These are phyloP conservation scores for Pyrenophora teres DNA, from an alignment of 2,329 filamentous ascomycete genomes.

Conservation along the genomic window DNA sequence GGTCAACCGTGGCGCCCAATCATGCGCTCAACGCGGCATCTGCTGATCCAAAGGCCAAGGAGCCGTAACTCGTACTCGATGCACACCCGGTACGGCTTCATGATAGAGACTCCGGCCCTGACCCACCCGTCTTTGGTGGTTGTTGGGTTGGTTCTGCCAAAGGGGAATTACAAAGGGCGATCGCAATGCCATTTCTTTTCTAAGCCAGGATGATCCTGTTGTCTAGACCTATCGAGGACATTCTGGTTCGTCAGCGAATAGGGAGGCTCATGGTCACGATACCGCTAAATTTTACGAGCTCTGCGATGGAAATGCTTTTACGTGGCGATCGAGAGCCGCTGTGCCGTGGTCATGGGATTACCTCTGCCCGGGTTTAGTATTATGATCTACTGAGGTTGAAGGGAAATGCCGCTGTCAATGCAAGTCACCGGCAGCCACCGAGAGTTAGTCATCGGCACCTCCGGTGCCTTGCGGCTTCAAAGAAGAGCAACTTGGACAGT, in stretches of 20 bases:
- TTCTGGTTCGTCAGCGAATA: not conserved
- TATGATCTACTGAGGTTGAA: conserved; percentile 2
- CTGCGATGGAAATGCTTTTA: conserved; percentile 2
- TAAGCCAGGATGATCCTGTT: not conserved
- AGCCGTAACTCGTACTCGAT: not conserved
- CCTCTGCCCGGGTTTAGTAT: not conserved
- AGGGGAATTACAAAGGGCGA: not conserved
- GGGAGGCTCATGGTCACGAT: conserved; percentile 1
- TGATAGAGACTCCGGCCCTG: conserved; percentile 1
- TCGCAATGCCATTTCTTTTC: not conserved
- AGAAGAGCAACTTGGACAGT: not conserved
- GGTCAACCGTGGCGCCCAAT: conserved; percentile 6
- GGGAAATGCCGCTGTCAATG: conserved; percentile 4
- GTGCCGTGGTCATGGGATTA: conserved; percentile 4
- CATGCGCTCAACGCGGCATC: too few species aligned
- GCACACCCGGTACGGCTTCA: conserved; percentile 2
- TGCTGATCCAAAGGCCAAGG: not conserved
- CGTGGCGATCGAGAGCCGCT: conserved; percentile 5
- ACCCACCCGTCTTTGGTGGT: not conserved
- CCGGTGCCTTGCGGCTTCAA: not conserved
- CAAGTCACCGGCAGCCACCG: conserved; percentile 10
- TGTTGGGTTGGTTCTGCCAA: not conserved
- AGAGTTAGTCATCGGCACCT: conserved; percentile 7
- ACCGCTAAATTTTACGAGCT: not conserved
- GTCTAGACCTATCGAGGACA: not conserved